phyloP scores from a whole-genome alignment of 2,329 filamentous ascomycete species.

The Plectosphaerella cucumerina region DNA sequence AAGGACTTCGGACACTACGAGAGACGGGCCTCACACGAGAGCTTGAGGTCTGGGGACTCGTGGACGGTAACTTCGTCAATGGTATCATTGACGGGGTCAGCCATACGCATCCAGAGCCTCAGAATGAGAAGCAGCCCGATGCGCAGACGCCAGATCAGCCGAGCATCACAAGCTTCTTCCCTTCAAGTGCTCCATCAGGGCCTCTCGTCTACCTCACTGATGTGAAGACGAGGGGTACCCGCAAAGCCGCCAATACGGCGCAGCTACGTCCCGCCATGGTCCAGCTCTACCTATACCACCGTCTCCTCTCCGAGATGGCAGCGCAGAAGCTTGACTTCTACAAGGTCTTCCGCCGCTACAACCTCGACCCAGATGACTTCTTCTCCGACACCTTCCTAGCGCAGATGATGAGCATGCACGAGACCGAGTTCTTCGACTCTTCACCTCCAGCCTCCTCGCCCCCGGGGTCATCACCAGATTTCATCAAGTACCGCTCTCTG shows the following conservation, averaged over 20 bases:
- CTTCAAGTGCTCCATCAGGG: conserved; percentile 21
- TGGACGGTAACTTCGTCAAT: conserved; percentile 80
- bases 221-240: conserved; percentile 74
- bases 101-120: conserved; percentile 68
- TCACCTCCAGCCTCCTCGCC: background rate
- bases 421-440: conserved; percentile 56
- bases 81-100: conserved; percentile 87
- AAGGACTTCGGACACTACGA: conserved; percentile 71
- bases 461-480: conserved; percentile 18
- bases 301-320: conserved; percentile 73
- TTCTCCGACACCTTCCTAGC: conserved; percentile 81
- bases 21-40: conserved; percentile 71
- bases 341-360: conserved; percentile 66
- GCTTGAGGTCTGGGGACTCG: conserved; percentile 77
- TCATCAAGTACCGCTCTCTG: conserved; percentile 44
- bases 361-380: conserved; percentile 55
- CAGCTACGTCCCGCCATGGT: conserved; percentile 75
- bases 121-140: conserved; percentile 58
- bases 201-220: conserved; percentile 69
- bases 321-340: conserved; percentile 66
- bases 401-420: conserved; percentile 66
- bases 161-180: conserved; percentile 37
- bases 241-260: conserved; percentile 60
- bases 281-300: conserved; percentile 87
- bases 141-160: conserved; percentile 23